A percentile compares a stretch with the other conserved stretches of the same genome.
Conservation (phyloP, 805 yeast genomes). For the Candida nanaspora region DNA sequence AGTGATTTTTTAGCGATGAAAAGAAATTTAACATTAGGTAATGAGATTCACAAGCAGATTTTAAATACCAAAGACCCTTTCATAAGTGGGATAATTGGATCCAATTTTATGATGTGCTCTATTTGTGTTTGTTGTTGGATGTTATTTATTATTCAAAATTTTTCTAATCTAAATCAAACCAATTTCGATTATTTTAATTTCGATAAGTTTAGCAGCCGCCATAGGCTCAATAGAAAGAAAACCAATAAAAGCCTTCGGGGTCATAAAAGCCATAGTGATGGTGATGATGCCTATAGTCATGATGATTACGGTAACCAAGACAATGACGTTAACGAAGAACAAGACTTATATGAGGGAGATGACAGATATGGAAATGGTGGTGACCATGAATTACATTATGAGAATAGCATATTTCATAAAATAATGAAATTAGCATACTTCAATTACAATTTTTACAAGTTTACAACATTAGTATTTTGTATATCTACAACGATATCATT, state of each 20-base stretch:
- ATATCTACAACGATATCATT: background rate
- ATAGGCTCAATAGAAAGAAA: no score
- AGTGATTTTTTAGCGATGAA: no score
- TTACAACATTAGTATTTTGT: background rate
- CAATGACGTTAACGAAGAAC: background rate
- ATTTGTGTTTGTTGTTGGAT: constrained; percentile 65
- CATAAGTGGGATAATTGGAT: constrained; percentile 30
- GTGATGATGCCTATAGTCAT: background rate
- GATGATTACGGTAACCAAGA: background rate
- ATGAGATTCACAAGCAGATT: background rate
- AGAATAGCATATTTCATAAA: background rate
- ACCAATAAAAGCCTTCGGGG: background rate
- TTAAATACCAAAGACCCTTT: constrained; percentile 25
- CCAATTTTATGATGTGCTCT: constrained; percentile 47
- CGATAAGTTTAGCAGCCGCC: background rate
- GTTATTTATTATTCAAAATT: constrained; percentile 47
- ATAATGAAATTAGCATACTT: background rate
- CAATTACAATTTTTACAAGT: background rate
- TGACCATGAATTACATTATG: background rate
- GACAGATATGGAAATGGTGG: no score
- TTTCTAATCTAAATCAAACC: constrained; percentile 24
- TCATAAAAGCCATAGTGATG: background rate
- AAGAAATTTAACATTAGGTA: background rate
- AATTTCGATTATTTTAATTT: background rate
- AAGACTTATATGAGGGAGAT: background rate